Base-by-base conservation (phyloP, 1,139 yeast genomes). In the Tardiomyces digboiensis region DNA sequence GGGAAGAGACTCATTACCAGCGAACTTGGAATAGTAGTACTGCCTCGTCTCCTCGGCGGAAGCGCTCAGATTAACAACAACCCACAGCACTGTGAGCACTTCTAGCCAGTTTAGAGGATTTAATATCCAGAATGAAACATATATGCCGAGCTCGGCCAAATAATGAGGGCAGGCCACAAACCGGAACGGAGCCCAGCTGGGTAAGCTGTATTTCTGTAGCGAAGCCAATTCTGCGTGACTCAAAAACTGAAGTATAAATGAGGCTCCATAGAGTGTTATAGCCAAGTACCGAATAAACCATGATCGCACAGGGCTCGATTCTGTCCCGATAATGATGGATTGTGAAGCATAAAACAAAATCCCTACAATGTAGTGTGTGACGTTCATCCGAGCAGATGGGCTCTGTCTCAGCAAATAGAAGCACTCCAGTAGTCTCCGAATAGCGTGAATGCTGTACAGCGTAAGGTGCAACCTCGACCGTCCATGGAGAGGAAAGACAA, bases 331-430 rank as follows among this genome's bases (percentile, higher is more conserved):
- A 44, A 63, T 52, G 53, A 69, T 48, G 43, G 52, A 47, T 59
- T 68, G 47, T 62, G 43, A 51, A 64, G 74, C 44, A 55, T 89
- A 89, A 58, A 82, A 88, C 49, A 71, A 65, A 5, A 84, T 39
- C 0, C 97, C 97, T 14, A 77, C 85, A 1, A 81, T 39, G 56
- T 86, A 89, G 61, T 89, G 97, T 2, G 80, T 68, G 22, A 85
- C 49, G 58, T 88, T 86, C 68, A 89, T 88, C 44, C 73, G 69
- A 0, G 93, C 72, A 0, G 59, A 55, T 13, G 66, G 52, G 14
- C 73, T 67, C 53, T 74, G 75, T 26, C 68, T 72, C 42, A 76
- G 70, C 20, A 85, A 65, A 38, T 55, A 66, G 1, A 67, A 46
- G 44, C 87, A 78, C 59, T 89, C 97, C 37, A 65, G 60, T 7